Conservation (phyloP, 768 basidiomycete genomes). For the Trametes coccinea region DNA sequence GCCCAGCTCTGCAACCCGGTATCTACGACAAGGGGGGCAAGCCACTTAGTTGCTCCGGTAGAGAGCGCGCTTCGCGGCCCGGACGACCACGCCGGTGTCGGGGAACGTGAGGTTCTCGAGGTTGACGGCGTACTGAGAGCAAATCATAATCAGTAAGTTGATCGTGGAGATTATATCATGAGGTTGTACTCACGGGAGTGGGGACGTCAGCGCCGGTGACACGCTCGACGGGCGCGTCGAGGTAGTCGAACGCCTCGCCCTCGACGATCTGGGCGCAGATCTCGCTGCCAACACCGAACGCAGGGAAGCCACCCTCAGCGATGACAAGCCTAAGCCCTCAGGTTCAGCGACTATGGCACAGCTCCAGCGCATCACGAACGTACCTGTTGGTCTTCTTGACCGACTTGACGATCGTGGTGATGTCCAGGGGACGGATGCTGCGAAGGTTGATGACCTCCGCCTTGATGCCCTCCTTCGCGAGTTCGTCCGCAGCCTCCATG, state of each 20-base stretch:
- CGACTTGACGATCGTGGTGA: slow-evolving; percentile 93
- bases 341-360: background rate
- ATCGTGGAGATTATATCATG: slow-evolving; percentile 2
- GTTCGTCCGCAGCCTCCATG: slow-evolving; percentile 88
- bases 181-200: slow-evolving; percentile 73
- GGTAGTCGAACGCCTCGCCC: slow-evolving; percentile 96
- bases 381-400: slow-evolving; percentile 99
- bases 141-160: slow-evolving; percentile 11
- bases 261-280: slow-evolving; percentile 98
- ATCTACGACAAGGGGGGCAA: background rate
- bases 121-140: slow-evolving; percentile 77
- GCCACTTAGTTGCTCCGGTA: slow-evolving; percentile 77
- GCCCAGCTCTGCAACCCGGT: slow-evolving; percentile 3
- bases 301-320: slow-evolving; percentile 98
- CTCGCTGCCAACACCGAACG: slow-evolving; percentile 97
- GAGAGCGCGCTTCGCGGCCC: slow-evolving; percentile 91
- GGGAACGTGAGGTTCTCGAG: slow-evolving; percentile 94
- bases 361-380: slow-evolving; percentile 25
- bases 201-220: slow-evolving; percentile 97
- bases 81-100: slow-evolving; percentile 84
- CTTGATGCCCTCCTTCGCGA: slow-evolving; percentile 96
- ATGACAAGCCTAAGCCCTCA: slow-evolving; percentile 70
- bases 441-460: slow-evolving; percentile 98
- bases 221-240: slow-evolving; percentile 97
- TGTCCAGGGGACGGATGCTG: slow-evolving; percentile 94